Percentiles rank a stretch among this genome's conserved stretches.
Conservation (phyloP, 768 basidiomycete genomes). For the Tylopilus vinaceipallidus region DNA sequence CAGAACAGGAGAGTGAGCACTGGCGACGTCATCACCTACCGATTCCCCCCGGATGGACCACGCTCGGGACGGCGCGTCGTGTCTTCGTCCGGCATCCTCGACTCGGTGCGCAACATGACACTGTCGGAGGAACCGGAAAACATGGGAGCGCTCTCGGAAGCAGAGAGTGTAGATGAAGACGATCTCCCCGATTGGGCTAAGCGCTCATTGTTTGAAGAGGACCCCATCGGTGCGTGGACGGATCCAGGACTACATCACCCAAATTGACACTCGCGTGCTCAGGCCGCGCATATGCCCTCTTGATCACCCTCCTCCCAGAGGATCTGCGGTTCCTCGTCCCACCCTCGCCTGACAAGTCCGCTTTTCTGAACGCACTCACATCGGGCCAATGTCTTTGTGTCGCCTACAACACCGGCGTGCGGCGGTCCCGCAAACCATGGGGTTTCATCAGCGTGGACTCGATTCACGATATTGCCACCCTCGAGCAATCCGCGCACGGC, state of each 20-base stretch:
- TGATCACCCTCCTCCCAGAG: constrained; percentile 59
- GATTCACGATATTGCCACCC: constrained; percentile 74
- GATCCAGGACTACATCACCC: background rate
- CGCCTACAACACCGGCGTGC: constrained; percentile 78
- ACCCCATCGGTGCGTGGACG: constrained; percentile 54
- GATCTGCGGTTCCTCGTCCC: constrained; percentile 44
- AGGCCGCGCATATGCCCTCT: constrained; percentile 67
- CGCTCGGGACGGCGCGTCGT: constrained; percentile 47
- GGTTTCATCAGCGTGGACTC: constrained; percentile 77
- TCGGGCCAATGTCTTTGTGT: constrained; percentile 80
- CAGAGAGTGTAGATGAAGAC: constrained; percentile 58
- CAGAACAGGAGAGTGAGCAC: constrained; percentile 34
- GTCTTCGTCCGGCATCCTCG: constrained; percentile 55
- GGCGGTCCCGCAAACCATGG: constrained; percentile 82
- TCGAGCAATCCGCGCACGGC: constrained; percentile 50
- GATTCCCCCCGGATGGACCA: constrained; percentile 19
- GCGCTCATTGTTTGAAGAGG: constrained; percentile 49
- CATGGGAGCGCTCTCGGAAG: constrained; percentile 43
- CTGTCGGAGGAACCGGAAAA: constrained; percentile 58
- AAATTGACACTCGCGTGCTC: constrained; percentile 5
- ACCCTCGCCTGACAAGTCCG: constrained; percentile 28
- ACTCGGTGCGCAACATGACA: constrained; percentile 47
- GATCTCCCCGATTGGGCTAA: constrained; percentile 80
- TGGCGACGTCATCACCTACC: constrained; percentile 28
- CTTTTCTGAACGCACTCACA: constrained; percentile 55